Evolutionary conservation across 2,329 filamentous ascomycete genomes (phyloP).

Genomic region (Chalara sp.): DNA sequence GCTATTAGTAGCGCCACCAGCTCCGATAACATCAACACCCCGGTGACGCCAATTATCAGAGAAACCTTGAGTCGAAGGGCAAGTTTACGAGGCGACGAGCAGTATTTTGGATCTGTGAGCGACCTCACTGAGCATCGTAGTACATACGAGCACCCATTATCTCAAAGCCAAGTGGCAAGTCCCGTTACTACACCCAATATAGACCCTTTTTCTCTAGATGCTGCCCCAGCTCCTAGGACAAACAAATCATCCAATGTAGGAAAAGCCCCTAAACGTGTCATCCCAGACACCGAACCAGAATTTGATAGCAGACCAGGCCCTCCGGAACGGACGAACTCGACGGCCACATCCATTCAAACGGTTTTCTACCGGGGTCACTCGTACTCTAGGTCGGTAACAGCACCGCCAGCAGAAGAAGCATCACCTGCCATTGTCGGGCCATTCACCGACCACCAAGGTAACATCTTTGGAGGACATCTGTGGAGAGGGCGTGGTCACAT

Average conservation of each 20-base stretch:
- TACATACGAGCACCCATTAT: constrained; percentile 62
- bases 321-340: constrained; percentile 26
- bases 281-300: constrained; percentile 29
- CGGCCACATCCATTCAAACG: constrained; percentile 25
- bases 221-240: constrained; percentile 21
- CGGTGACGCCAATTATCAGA: constrained; percentile 27
- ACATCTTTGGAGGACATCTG: constrained; percentile 17
- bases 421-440: constrained; percentile 3
- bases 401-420: constrained; percentile 1
- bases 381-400: constrained; percentile 30
- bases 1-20: constrained; percentile 59
- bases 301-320: constrained; percentile 32
- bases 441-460: constrained; percentile 23
- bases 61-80: constrained; percentile 37
- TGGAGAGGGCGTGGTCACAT: constrained; percentile 18
- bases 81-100: constrained; percentile 52
- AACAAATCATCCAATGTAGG: constrained; percentile 34
- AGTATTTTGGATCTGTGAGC: constrained; percentile 39
- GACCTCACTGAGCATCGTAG: constrained; percentile 30
- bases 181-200: constrained; percentile 38
- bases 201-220: constrained; percentile 22
- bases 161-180: constrained; percentile 67
- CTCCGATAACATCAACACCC: constrained; percentile 45
- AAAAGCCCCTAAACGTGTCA: constrained; percentile 26
- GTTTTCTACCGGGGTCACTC: constrained; percentile 24